Evolutionary conservation across 495 filamentous ascomycete species (phyloP).

Genomic region (Margaritispora aquatica): DNA sequence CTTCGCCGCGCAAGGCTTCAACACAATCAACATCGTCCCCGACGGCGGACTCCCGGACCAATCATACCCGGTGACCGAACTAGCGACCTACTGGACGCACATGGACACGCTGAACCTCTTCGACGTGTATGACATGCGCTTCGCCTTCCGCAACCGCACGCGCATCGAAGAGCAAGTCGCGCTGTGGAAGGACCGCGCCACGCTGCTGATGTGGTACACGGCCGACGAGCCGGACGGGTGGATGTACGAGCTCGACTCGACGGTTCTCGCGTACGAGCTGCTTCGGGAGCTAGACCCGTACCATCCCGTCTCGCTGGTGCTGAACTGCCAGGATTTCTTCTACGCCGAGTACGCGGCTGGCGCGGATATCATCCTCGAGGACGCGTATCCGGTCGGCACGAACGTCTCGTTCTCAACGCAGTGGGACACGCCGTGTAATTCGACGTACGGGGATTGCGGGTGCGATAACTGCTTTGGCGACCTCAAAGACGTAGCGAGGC

Average conservation of each 20-base stretch:
- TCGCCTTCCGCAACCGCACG: constrained; percentile 51
- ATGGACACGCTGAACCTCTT: constrained; percentile 52
- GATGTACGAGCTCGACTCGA: constrained; percentile 48
- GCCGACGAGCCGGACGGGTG: constrained; percentile 67
- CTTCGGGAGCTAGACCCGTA: constrained; percentile 58
- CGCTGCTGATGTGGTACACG: constrained; percentile 60
- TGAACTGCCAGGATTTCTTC: constrained; percentile 69
- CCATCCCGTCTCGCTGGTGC: constrained; percentile 57
- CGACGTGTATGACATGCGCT: constrained; percentile 60
- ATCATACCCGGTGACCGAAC: constrained; percentile 32
- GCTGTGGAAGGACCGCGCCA: constrained; percentile 41
- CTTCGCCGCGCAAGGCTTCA: constrained; percentile 37
- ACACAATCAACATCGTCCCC: constrained; percentile 48
- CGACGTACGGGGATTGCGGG: constrained; percentile 64
- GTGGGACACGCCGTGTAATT: constrained; percentile 52
- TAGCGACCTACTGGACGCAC: constrained; percentile 43
- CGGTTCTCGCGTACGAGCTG: constrained; percentile 29
- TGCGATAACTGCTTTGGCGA: constrained; percentile 60
- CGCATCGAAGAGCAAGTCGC: constrained; percentile 46
- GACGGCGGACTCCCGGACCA: constrained; percentile 33
- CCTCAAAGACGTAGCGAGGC: constrained; percentile 47
- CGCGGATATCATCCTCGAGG: constrained; percentile 60
- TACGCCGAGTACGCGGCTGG: constrained; percentile 54
- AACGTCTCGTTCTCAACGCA: constrained; percentile 43
- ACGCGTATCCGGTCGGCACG: constrained; percentile 60